Conservation (phyloP, 805 yeast genomes). For the Isabelozyma rhagii region DNA sequence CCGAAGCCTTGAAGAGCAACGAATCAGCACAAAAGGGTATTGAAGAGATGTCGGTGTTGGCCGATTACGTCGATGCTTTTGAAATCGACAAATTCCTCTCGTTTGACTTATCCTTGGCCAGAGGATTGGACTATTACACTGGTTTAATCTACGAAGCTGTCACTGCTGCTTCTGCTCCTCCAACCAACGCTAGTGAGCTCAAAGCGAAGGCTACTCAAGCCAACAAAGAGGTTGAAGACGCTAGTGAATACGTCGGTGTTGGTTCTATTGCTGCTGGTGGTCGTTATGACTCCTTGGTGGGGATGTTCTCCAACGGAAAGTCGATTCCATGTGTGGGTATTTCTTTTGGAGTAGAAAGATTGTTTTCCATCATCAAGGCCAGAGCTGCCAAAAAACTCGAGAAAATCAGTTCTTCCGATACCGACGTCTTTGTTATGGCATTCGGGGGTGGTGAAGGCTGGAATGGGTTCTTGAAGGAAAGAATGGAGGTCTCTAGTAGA, state of each 20-base stretch:
- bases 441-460: slow-evolving; percentile 98
- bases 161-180: slow-evolving; percentile 95
- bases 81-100: slow-evolving; percentile 65
- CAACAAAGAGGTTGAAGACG: slow-evolving; percentile 73
- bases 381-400: slow-evolving; percentile 59
- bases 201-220: slow-evolving; percentile 43
- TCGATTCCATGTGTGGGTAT: slow-evolving; percentile 97
- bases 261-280: slow-evolving; percentile 99
- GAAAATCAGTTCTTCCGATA: slow-evolving; percentile 74
- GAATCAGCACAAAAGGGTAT: slow-evolving; percentile 78
- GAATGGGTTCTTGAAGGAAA: slow-evolving; percentile 88
- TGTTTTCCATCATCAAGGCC: slow-evolving; percentile 84
- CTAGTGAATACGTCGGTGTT: slow-evolving; percentile 94
- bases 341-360: slow-evolving; percentile 94
- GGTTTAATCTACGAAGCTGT: slow-evolving; percentile 97
- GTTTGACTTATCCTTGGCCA: slow-evolving; percentile 91
- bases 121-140: slow-evolving; percentile 97
- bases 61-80: slow-evolving; percentile 80
- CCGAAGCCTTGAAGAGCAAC: slow-evolving; percentile 58
- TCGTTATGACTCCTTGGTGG: slow-evolving; percentile 93
- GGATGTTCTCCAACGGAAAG: slow-evolving; percentile 92
- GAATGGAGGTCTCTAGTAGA: slow-evolving; percentile 79
- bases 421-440: slow-evolving; percentile 95
- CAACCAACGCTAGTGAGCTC: slow-evolving; percentile 68
- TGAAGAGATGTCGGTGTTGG: slow-evolving; percentile 70